Evolutionary conservation across 2,329 filamentous ascomycete genomes (phyloP).

Genomic region (Chrysoporthe puriensis): DNA sequence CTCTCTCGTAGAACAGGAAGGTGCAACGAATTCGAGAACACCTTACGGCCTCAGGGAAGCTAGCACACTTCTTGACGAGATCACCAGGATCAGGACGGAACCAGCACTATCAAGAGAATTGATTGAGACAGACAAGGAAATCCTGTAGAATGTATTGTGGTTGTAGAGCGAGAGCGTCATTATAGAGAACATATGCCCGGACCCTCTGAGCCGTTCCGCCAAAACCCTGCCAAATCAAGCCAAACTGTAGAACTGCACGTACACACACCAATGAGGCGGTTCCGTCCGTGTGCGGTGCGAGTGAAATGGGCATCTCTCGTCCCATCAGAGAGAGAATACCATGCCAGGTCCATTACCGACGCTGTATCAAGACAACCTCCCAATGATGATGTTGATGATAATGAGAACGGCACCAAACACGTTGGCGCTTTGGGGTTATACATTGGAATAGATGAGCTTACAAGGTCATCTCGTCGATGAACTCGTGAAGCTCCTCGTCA

Average conservation of each 20-base stretch:
- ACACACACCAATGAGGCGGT: background rate
- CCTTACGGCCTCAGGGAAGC: background rate
- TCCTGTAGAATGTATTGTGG: conserved; percentile 16
- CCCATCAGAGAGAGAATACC: background rate
- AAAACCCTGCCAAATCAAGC: conserved; percentile 1
- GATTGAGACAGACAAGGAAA: conserved; percentile 1
- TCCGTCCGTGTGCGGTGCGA: conserved; percentile 18
- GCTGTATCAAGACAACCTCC: conserved; percentile 4
- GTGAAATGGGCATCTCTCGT: conserved; percentile 2
- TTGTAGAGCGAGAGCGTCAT: conserved; percentile 18
- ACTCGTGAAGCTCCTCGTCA: conserved; percentile 63
- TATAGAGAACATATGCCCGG: conserved; percentile 15
- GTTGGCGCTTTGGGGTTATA: background rate
- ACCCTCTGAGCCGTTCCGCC: conserved; percentile 4
- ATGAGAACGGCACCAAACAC: background rate
- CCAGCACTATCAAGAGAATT: background rate
- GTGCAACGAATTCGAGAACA: background rate
- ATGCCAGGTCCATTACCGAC: conserved; percentile 13
- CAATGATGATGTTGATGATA: background rate
- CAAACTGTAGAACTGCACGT: conserved; percentile 14
- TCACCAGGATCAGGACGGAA: background rate
- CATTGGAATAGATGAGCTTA: conserved; percentile 33
- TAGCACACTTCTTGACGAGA: background rate
- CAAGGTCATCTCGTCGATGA: conserved; percentile 55
- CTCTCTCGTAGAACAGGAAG: background rate